Conservation (phyloP, 495 filamentous ascomycete species). For the Aeminium ludgeri region DNA sequence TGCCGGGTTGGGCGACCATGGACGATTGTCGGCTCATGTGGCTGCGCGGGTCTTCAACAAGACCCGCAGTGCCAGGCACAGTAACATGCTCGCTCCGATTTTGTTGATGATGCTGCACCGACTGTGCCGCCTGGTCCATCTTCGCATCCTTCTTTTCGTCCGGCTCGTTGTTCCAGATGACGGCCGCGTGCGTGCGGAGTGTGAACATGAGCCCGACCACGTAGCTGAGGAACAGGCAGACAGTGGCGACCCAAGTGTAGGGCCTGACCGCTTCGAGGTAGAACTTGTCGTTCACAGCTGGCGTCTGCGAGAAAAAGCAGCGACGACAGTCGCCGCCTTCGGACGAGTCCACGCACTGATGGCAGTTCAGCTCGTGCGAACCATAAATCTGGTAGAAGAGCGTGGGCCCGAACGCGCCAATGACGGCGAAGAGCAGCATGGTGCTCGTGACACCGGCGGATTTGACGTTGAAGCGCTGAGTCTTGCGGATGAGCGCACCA, state of each 20-base stretch:
- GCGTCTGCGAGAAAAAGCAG: slow-evolving; percentile 82
- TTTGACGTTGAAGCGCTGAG: slow-evolving; percentile 93
- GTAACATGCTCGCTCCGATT: neutral
- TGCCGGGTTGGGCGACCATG: slow-evolving; percentile 6
- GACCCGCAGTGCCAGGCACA: neutral
- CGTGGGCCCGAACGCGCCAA: slow-evolving; percentile 92
- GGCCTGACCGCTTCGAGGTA: slow-evolving; percentile 79
- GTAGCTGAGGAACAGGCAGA: slow-evolving; percentile 81
- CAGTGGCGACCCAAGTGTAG: slow-evolving; percentile 75
- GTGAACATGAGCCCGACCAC: slow-evolving; percentile 93
- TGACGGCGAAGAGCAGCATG: slow-evolving; percentile 92
- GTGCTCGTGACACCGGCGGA: slow-evolving; percentile 96
- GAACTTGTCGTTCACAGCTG: slow-evolving; percentile 73
- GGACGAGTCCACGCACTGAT: slow-evolving; percentile 38
- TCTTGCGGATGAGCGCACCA: slow-evolving; percentile 93
- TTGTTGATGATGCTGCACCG: slow-evolving; percentile 2
- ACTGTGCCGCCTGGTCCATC: slow-evolving; percentile 14
- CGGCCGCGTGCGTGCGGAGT: slow-evolving; percentile 82
- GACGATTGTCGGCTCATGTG: too few relatives aligned
- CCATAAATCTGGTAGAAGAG: slow-evolving; percentile 99
- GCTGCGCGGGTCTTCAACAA: neutral
- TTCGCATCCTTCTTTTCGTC: slow-evolving; percentile 58
- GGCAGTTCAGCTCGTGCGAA: slow-evolving; percentile 85
- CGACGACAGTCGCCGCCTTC: slow-evolving; percentile 54
- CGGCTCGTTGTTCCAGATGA: slow-evolving; percentile 81